Conservation (phyloP, 2,329 filamentous ascomycete species). For the Lasiodiplodia citricola region DNA sequence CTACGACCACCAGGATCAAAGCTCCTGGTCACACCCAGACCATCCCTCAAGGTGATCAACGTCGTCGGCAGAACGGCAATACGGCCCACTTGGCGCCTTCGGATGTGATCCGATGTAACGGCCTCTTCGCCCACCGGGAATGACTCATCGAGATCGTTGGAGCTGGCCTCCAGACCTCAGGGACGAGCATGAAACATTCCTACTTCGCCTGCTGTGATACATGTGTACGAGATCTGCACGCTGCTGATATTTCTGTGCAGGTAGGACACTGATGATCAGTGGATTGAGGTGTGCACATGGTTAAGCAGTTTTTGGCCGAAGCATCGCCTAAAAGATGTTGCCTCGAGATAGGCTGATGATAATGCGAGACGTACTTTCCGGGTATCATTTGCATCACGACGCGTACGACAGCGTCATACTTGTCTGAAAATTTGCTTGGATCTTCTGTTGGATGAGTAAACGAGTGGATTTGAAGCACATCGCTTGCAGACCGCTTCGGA, state of each 20-base stretch:
- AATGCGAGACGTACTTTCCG: background rate
- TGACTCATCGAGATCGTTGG: background rate
- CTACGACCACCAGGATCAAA: background rate
- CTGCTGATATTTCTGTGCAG: slow-evolving; percentile 1
- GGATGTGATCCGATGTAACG: background rate
- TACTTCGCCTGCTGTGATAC: background rate
- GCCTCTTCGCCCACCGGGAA: background rate
- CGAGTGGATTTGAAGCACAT: background rate
- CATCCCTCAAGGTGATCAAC: background rate
- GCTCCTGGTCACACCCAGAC: background rate
- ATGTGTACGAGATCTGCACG: background rate
- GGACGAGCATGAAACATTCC: background rate
- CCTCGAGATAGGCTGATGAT: background rate
- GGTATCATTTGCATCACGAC: background rate
- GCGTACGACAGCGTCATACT: background rate
- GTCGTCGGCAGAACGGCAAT: background rate
- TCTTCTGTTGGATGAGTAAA: background rate
- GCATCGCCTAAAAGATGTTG: background rate
- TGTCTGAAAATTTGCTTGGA: background rate
- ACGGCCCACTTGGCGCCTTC: background rate
- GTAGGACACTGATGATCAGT: background rate
- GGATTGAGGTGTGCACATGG: background rate
- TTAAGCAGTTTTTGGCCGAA: background rate
- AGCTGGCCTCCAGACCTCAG: background rate
- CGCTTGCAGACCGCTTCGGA: background rate